Base-by-base conservation (phyloP, 768 basidiomycete species). In the Rossbeevera mucosa region DNA sequence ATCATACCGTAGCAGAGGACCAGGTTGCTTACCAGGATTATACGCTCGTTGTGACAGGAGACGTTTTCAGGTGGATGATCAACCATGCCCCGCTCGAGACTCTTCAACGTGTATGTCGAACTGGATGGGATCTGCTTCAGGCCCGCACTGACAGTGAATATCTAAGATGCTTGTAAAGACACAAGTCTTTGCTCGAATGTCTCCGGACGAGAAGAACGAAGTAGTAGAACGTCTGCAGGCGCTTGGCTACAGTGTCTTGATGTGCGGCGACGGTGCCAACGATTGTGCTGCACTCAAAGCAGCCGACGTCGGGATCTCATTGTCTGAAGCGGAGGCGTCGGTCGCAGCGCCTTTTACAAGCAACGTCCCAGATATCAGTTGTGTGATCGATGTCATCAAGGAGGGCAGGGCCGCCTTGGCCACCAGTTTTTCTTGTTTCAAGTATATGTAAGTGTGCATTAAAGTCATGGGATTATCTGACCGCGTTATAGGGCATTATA, bases 401-500 rank as follows among this genome's bases (percentile, higher is more conserved):
- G 95, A 99, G 65, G 96, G 96, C 7, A 79, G 96, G 41, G 91
- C 93, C 7, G 95, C 96, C 1, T 76, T 99, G 48, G 95, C 96
- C 48, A 98, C 96, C 1, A 95, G 93, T 68, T 99, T 99, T 72
- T 94, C 93, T 59, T 98, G 95, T 73, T 99, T 99, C 83, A 99
- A 99, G 71, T 99, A 97, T 64, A 99, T 99, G 95, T 94, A 61
- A 70, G 91, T 76, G 30, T 42, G 13, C 36, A 30, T 36, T 26
- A 43, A 20, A 38, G 46, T 20, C n/a, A 11, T 26, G 28, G 21
- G 42, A 24, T 21, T 6, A 25, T 29, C 59, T 57, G 38, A 66
- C 47, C 46, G 48, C 49, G 42, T 31, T 57, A 16, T 61, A 98
- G 94, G 95, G 96, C 96, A 0, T 71, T 99, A 41, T 99, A 98